These are phyloP conservation scores for Shiraia bambusicola DNA, from an alignment of 2,329 filamentous ascomycete species.

Conservation along the genomic window DNA sequence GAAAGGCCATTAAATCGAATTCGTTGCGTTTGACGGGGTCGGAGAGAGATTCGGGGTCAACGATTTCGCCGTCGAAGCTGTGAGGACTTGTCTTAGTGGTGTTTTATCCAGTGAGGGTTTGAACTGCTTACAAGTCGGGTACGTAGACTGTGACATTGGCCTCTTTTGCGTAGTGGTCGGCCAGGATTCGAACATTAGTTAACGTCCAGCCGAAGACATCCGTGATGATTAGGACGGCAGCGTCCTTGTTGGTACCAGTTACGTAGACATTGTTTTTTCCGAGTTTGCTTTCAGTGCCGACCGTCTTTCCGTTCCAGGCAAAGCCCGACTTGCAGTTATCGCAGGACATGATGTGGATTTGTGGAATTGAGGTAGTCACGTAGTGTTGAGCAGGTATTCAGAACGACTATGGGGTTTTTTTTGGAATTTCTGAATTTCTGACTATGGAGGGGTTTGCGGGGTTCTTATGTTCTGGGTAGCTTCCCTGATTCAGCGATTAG, in stretches of 20 bases:
- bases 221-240: conserved; percentile 49
- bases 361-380: not conserved
- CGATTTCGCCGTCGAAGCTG: conserved; percentile 46
- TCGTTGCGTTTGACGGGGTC: conserved; percentile 31
- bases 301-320: conserved; percentile 42
- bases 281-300: conserved; percentile 43
- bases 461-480: not conserved
- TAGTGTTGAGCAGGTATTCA: no score
- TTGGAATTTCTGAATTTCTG: not conserved
- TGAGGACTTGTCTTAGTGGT: not conserved
- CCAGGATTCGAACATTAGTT: conserved; percentile 49
- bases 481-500: no score
- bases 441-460: conserved; percentile 1
- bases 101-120: not conserved
- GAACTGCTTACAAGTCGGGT: conserved; percentile 44
- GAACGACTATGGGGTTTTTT: no score
- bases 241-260: conserved; percentile 48
- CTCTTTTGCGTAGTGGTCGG: conserved; percentile 51
- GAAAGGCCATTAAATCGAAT: conserved; percentile 46
- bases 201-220: conserved; percentile 54
- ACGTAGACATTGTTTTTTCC: conserved; percentile 46
- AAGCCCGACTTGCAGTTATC: conserved; percentile 44
- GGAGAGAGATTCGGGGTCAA: conserved; percentile 25
- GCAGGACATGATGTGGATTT: conserved; percentile 26
- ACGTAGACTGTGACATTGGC: conserved; percentile 51